Evolutionary conservation across 169 alveolate species (phyloP).

Genomic region (Plasmodium cynomolgi): DNA sequence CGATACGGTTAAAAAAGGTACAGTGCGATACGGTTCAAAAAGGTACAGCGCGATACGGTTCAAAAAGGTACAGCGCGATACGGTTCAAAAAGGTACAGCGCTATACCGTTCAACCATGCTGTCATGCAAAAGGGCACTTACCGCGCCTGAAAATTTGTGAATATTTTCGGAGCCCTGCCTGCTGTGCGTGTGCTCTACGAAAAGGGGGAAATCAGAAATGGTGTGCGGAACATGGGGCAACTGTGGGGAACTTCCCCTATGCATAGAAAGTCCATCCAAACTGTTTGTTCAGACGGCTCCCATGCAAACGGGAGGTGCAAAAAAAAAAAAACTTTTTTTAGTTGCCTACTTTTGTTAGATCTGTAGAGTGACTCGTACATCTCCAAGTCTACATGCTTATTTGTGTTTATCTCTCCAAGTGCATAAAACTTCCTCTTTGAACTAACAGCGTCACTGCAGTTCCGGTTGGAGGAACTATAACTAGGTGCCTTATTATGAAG

Average conservation of each 20-base stretch:
- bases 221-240: neutral
- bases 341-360: constrained; percentile 68
- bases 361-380: constrained; percentile 25
- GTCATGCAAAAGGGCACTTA: constrained; percentile 10
- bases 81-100: neutral
- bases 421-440: constrained; percentile 68
- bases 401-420: constrained; percentile 39
- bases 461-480: neutral
- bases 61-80: neutral
- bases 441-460: constrained; percentile 15
- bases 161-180: constrained; percentile 61
- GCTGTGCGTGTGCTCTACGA: constrained; percentile 22
- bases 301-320: neutral
- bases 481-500: neutral
- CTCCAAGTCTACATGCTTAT: constrained; percentile 44
- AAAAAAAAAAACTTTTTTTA: neutral
- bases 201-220: neutral
- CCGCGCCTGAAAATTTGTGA: constrained; percentile 11
- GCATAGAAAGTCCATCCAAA: neutral
- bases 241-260: neutral
- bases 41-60: neutral
- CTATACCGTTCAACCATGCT: neutral
- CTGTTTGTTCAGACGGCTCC: neutral
- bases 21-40: neutral
- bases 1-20: neutral